phyloP scores from a whole-genome alignment of 225 moss, liverwort and hornwort genomes.

The Sphagnum contortum region DNA sequence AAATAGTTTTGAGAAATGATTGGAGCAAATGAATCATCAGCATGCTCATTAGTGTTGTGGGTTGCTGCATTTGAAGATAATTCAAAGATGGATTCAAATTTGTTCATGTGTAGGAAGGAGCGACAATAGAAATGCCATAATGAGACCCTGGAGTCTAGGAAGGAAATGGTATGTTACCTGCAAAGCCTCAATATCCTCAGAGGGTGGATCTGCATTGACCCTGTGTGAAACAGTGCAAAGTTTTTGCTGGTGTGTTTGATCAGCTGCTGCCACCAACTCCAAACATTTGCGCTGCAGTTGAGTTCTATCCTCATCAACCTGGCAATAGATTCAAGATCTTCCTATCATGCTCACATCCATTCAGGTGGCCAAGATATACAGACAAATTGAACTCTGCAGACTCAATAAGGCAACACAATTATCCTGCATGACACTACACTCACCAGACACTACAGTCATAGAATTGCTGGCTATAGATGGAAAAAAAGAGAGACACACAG shows the following conservation, averaged over 20 bases:
- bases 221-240: conserved; percentile 10
- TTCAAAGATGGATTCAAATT: neutral
- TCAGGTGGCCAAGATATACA: no score
- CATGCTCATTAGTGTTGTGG: neutral
- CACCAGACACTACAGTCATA: no score
- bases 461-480: no score
- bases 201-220: conserved; percentile 5
- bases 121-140: no score
- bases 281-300: conserved; percentile 49
- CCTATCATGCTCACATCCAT: no score
- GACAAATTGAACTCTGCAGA: no score
- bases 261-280: conserved; percentile 39
- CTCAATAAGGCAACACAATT: no score
- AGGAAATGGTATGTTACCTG: conserved; percentile 15
- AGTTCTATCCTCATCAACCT: conserved; percentile 71
- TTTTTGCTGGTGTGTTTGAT: conserved; percentile 23
- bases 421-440: no score
- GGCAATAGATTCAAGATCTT: neutral
- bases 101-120: neutral
- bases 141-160: no score
- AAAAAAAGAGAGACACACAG: no score
- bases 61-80: neutral
- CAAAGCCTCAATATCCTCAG: conserved; percentile 28
- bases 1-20: no score
- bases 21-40: neutral